Conservation (phyloP, 1,284 basidiomycete genomes). For the Tylopilus sp. region DNA sequence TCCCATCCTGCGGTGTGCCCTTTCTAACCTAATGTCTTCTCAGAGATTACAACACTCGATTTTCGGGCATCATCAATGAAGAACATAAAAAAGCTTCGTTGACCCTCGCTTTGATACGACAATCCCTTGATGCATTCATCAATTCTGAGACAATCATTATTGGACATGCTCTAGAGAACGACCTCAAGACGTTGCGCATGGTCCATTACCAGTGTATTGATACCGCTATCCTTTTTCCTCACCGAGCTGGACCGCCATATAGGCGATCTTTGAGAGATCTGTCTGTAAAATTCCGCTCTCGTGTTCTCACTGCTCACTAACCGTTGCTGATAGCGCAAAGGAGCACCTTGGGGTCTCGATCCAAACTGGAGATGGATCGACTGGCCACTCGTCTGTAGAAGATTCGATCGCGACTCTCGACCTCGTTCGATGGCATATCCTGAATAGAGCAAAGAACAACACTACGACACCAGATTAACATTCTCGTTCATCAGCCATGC, state of each 20-base stretch:
- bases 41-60: conserved; percentile 88
- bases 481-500: not conserved
- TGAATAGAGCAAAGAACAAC: conserved; percentile 45
- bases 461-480: conserved; percentile 17
- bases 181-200: conserved; percentile 81
- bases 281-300: conserved; percentile 42
- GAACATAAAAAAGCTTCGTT: conserved; percentile 58
- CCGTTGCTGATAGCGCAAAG: conserved; percentile 50
- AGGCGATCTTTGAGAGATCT: conserved; percentile 74
- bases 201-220: conserved; percentile 81
- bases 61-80: conserved; percentile 77
- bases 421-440: conserved; percentile 71
- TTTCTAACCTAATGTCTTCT: conserved; percentile 9
- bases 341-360: conserved; percentile 76
- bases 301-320: not conserved
- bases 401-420: conserved; percentile 84
- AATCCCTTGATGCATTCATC: conserved; percentile 66
- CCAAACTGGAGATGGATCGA: conserved; percentile 66
- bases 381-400: conserved; percentile 82
- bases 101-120: conserved; percentile 63
- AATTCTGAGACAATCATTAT: conserved; percentile 78
- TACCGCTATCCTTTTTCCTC: conserved; percentile 81
- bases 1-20: not conserved
- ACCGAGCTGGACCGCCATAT: conserved; percentile 74
- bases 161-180: conserved; percentile 87